These are phyloP conservation scores for Rhodotorula graminis DNA, from an alignment of 768 basidiomycete species.

Conservation along the genomic window DNA sequence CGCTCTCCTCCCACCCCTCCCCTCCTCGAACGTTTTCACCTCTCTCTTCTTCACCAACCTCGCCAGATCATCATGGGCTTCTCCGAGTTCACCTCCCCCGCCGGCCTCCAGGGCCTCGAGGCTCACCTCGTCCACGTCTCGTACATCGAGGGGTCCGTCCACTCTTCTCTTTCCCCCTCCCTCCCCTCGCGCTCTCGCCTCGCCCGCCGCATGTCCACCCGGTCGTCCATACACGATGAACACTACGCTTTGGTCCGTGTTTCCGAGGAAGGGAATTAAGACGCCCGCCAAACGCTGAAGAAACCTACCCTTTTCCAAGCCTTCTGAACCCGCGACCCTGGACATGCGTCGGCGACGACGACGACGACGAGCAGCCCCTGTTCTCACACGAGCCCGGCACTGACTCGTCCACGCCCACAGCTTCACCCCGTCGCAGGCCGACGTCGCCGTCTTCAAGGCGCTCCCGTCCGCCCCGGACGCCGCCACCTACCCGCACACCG, in stretches of 20 bases:
- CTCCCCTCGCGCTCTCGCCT: slow-evolving; percentile 25
- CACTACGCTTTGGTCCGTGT: slow-evolving; percentile 85
- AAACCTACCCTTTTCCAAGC: slow-evolving; percentile 59
- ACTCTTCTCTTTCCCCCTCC: slow-evolving; percentile 15
- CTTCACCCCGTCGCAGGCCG: slow-evolving; percentile 86
- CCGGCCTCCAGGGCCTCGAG: slow-evolving; percentile 31
- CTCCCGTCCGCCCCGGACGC: slow-evolving; percentile 64
- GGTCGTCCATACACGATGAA: slow-evolving; percentile 53
- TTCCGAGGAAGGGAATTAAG: slow-evolving; percentile 79
- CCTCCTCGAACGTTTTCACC: no score
- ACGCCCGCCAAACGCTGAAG: slow-evolving; percentile 68
- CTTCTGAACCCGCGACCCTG: slow-evolving; percentile 57
- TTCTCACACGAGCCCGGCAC: background rate
- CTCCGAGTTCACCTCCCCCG: slow-evolving; percentile 35
- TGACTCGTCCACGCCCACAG: slow-evolving; percentile 50
- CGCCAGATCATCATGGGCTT: slow-evolving; percentile 21
- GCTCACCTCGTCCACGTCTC: slow-evolving; percentile 77
- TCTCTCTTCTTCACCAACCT: background rate
- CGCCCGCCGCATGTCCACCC: slow-evolving; percentile 48
- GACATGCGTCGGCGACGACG: slow-evolving; percentile 1
- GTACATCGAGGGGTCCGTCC: slow-evolving; percentile 89
- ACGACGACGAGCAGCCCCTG: background rate
- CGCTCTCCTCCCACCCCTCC: background rate
- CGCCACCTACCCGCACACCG: slow-evolving; percentile 63
- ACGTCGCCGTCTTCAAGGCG: slow-evolving; percentile 84